A percentile compares a stretch with the other conserved stretches of the same genome.
Conservation (phyloP, 2,329 filamentous ascomycete genomes). For the Coniosporium tulheliwenetii region DNA sequence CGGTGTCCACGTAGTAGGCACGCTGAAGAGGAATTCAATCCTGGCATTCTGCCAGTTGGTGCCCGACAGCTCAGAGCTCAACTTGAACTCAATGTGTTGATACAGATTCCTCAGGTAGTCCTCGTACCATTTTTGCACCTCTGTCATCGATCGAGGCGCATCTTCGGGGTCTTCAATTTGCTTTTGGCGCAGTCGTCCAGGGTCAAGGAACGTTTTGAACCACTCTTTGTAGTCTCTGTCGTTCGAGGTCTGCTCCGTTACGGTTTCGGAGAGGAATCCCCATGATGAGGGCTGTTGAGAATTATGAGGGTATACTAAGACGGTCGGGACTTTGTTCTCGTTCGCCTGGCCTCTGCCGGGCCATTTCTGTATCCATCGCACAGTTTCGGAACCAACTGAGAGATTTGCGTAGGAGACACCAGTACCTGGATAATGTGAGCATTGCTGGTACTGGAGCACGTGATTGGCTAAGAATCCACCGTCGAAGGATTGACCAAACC, state of each 20-base stretch:
- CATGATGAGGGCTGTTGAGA: not conserved
- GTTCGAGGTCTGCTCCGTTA: not conserved
- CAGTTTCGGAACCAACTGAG: too few relatives aligned
- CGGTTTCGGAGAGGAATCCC: too few relatives aligned
- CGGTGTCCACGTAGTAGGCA: conserved; percentile 40
- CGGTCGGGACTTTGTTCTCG: not conserved
- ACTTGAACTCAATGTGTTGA: conserved; percentile 25
- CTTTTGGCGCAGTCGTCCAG: conserved; percentile 25
- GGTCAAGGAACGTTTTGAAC: conserved; percentile 33
- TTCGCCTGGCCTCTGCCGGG: conserved; percentile 12
- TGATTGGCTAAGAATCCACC: too few relatives aligned
- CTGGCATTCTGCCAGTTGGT: conserved; percentile 28
- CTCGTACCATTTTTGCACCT: conserved; percentile 31
- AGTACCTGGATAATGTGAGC: too few relatives aligned
- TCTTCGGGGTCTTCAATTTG: conserved; percentile 28
- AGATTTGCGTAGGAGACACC: too few relatives aligned
- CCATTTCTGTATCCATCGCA: too few relatives aligned
- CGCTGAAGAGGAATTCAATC: conserved; percentile 40
- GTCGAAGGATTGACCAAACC: too few relatives aligned
- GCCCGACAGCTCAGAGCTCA: not conserved
- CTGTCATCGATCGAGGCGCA: conserved; percentile 22
- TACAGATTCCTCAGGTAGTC: conserved; percentile 37
- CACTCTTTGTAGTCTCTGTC: not conserved
- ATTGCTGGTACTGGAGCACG: too few relatives aligned
- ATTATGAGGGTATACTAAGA: not conserved